Evolutionary conservation across 2,329 filamentous ascomycete genomes (phyloP).

Genomic region (Hirsutella rhossiliensis): DNA sequence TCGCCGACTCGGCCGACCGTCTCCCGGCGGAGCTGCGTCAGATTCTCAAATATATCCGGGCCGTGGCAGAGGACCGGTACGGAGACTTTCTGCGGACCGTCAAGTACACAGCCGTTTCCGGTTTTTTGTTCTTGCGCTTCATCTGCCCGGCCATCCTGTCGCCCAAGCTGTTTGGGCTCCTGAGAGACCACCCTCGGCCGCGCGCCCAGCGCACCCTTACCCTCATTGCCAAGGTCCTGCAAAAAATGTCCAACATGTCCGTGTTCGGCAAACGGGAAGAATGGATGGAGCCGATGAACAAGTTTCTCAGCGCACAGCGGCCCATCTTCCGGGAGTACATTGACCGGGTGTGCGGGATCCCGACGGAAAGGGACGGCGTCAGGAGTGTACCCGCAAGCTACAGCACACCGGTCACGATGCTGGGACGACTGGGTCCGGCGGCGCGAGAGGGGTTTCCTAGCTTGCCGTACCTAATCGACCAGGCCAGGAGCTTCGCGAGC

Average conservation of each 20-base stretch:
- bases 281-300: conserved; percentile 99
- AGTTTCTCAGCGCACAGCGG: conserved; percentile 64
- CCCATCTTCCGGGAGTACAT: conserved; percentile 78
- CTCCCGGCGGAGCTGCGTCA: conserved; percentile 73
- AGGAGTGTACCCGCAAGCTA: conserved; percentile 69
- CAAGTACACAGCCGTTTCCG: conserved; percentile 86
- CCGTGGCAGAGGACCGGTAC: conserved; percentile 88
- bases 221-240: conserved; percentile 81
- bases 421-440: conserved; percentile 65
- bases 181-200: conserved; percentile 70
- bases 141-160: conserved; percentile 95
- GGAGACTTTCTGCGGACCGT: conserved; percentile 85
- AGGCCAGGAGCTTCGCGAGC: conserved; percentile 72
- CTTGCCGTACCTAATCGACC: conserved; percentile 84
- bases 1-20: conserved; percentile 59
- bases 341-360: conserved; percentile 74
- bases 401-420: conserved; percentile 83
- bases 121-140: conserved; percentile 88
- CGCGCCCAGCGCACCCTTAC: conserved; percentile 81
- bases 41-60: conserved; percentile 82
- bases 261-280: conserved; percentile 88
- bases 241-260: conserved; percentile 82
- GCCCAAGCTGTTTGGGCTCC: conserved; percentile 80
- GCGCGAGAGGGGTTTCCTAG: conserved; percentile 88
- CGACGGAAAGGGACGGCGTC: conserved; percentile 49